These are phyloP conservation scores for Puccinia sorghi DNA, from an alignment of 1,284 basidiomycete species.

Conservation along the genomic window DNA sequence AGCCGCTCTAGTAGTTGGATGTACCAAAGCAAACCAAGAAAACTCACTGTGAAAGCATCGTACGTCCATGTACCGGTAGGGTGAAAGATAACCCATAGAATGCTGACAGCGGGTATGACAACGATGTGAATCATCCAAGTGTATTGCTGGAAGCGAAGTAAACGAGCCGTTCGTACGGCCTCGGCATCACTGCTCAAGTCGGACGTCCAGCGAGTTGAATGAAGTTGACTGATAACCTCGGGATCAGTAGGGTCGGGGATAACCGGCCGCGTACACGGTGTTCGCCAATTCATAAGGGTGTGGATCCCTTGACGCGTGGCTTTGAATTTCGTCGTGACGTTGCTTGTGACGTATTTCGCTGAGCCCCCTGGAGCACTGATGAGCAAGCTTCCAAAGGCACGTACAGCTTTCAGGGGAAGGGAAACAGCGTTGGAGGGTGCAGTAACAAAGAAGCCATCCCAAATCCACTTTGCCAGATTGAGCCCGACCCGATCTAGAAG, in stretches of 20 bases:
- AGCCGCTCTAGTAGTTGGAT: neutral
- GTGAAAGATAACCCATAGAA: conserved; percentile 59
- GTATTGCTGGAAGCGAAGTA: conserved; percentile 57
- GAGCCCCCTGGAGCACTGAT: conserved; percentile 54
- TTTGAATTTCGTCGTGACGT: conserved; percentile 46
- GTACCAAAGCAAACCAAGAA: neutral
- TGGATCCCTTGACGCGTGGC: conserved; percentile 51
- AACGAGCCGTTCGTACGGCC: conserved; percentile 58
- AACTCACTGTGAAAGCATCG: conserved; percentile 38
- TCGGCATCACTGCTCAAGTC: conserved; percentile 58
- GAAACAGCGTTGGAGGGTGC: conserved; percentile 57
- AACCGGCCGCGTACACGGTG: conserved; percentile 55
- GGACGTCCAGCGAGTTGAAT: conserved; percentile 59
- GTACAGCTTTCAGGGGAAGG: conserved; percentile 56
- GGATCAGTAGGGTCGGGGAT: conserved; percentile 57
- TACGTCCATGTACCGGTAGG: conserved; percentile 54
- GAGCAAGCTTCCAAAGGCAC: conserved; percentile 52
- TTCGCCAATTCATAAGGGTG: conserved; percentile 57
- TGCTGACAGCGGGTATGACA: conserved; percentile 58
- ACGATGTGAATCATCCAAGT: conserved; percentile 58
- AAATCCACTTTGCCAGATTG: conserved; percentile 59
- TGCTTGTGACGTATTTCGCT: conserved; percentile 51
- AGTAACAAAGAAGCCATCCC: conserved; percentile 59
- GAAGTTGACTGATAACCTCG: conserved; percentile 58
- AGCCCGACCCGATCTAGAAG: conserved; percentile 57